Evolutionary conservation across 495 filamentous ascomycete species (phyloP), one percentile per base, ranked within the genome.

Genomic region (Podospora pseudopauciseta): DNA sequence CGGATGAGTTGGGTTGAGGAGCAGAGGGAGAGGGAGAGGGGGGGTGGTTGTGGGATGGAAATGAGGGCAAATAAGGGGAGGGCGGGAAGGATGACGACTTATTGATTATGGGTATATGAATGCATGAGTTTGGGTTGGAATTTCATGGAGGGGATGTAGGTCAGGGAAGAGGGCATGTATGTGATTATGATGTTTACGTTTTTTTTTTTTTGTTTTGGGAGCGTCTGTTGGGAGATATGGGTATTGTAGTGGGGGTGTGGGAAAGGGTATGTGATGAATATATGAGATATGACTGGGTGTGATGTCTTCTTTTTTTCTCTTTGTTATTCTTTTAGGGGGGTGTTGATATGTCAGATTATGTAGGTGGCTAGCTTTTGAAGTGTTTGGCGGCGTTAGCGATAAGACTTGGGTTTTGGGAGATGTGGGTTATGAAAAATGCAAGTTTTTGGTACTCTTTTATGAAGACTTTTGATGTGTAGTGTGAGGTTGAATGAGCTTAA

Each of bases 1-100:
- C 71, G 78, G 54, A 76, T 71, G 23, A 78, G 75, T 57, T 77
- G 68, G 71, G 19, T 19, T 19, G 55, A 58, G 55, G 9, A 58
- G 55, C 55, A 58, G 39, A 49, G 39, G 39, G 9, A 49, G 13
- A 49, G 39, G 39, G 39, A 49, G 39, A 49, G 9, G 30, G 30
- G 7, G 30, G 7, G 30, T 0, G 15, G 9, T 49, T 49, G 39
- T 16, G 39, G 39, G 39, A 13, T 49, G 1, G 39, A 13, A 3
- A 32, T 32, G 4, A 3, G 30, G 30, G 7, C 0, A 0, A 0
- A 32, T 32, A 32, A 7, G 30, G 30, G 30, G 39, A 49, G 39
- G 39, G 39, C 6, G 39, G 15, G 9, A 16, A 49, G 15, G 39
- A 13, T 49, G 39, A 49, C 39, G 39, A 49, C 39, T 11, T 49